Percentiles rank a stretch among this genome's conserved stretches.
These are phyloP conservation scores for Colletotrichum echinochloae DNA, from an alignment of 2,329 filamentous ascomycete genomes.

Conservation along the genomic window DNA sequence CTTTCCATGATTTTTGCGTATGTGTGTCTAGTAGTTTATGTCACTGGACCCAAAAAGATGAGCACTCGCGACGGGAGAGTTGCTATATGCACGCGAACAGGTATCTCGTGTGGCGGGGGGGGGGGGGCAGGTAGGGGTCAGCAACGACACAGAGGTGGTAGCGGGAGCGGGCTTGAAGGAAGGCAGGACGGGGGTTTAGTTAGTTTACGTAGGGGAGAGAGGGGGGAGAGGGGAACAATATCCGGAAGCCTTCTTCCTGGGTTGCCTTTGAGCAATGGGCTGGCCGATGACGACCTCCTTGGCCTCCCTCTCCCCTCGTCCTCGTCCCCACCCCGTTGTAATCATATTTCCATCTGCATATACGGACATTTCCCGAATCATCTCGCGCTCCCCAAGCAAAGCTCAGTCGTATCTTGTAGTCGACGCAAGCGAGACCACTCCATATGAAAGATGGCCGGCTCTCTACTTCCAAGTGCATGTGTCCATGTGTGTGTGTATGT, in stretches of 20 bases:
- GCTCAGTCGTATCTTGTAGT: background rate
- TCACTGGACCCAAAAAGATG: slow-evolving; percentile 12
- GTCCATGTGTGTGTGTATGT: background rate
- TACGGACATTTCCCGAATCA: no score
- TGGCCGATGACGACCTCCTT: background rate
- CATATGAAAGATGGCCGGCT: no score
- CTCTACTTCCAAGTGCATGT: background rate
- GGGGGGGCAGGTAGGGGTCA: background rate
- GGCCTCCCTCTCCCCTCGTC: background rate
- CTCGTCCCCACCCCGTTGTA: slow-evolving; percentile 12
- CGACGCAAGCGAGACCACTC: background rate
- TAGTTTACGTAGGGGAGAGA: background rate
- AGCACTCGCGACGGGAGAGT: background rate
- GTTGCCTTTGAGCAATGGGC: background rate
- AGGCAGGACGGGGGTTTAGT: background rate
- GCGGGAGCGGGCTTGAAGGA: background rate
- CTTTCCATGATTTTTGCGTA: slow-evolving; percentile 8
- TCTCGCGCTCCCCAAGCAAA: background rate
- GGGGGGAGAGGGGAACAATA: background rate
- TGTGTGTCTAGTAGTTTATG: slow-evolving; percentile 16
- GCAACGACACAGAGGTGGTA: slow-evolving; percentile 6
- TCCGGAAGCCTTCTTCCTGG: no score
- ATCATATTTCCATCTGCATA: slow-evolving; percentile 11
- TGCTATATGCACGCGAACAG: background rate
- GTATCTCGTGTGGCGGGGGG: background rate